phyloP scores from a whole-genome alignment of 768 basidiomycete species.

The Omphalotus guepiniiformis region DNA sequence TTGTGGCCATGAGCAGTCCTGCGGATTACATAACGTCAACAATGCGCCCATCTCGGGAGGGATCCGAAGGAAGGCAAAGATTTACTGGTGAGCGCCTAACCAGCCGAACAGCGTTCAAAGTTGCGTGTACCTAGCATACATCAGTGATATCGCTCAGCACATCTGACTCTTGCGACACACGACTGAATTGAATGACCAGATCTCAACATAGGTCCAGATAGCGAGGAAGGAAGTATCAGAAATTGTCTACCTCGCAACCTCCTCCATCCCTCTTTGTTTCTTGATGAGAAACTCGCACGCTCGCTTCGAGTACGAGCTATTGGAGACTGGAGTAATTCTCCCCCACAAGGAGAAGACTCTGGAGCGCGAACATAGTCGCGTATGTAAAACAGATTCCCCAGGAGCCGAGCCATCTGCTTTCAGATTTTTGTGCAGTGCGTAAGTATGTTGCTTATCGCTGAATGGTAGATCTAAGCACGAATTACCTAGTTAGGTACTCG shows the following conservation, averaged over 20 bases:
- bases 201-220: constrained; percentile 72
- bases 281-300: constrained; percentile 83
- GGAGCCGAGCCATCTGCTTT: constrained; percentile 92
- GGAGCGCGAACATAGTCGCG: constrained; percentile 92
- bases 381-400: constrained; percentile 99
- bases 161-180: not conserved
- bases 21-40: constrained; percentile 30
- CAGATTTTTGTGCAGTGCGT: constrained; percentile 67
- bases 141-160: not conserved
- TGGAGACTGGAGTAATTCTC: constrained; percentile 86
- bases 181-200: constrained; percentile 39
- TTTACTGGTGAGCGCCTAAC: constrained; percentile 75
- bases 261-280: constrained; percentile 84
- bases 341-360: constrained; percentile 83
- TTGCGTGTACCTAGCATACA: not conserved
- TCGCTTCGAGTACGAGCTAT: constrained; percentile 55
- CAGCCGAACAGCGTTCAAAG: constrained; percentile 68
- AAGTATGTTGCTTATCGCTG: constrained; percentile 72
- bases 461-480: constrained; percentile 53
- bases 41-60: constrained; percentile 57
- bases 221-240: constrained; percentile 48
- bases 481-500: too few relatives aligned
- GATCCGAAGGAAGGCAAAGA: constrained; percentile 33
- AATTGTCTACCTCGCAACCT: constrained; percentile 81
- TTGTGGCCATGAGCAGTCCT: constrained; percentile 95